A percentile compares a stretch with the other conserved stretches of the same genome.
phyloP scores from a whole-genome alignment of 768 basidiomycete genomes.

The Cystofilobasidium bisporidii region DNA sequence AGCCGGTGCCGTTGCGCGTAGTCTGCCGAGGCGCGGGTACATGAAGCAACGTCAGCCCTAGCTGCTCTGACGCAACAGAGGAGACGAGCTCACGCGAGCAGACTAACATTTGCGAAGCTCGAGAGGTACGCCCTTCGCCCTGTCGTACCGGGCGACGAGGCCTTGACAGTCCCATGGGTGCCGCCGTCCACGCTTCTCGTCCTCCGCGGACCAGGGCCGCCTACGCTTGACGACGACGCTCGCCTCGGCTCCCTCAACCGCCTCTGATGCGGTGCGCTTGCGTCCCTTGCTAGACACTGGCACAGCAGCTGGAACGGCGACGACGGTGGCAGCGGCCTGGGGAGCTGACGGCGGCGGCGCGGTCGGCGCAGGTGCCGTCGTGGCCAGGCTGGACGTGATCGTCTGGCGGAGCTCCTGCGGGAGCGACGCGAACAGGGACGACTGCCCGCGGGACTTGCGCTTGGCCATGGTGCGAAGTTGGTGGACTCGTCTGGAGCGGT shows the following conservation, averaged over 20 bases:
- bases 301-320: background rate
- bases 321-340: background rate
- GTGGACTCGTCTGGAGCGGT: background rate
- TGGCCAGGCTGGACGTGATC: slow-evolving; percentile 28
- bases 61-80: no score
- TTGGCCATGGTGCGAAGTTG: slow-evolving; percentile 3
- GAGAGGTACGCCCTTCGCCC: slow-evolving; percentile 59
- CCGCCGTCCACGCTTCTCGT: background rate
- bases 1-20: slow-evolving; percentile 72
- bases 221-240: slow-evolving; percentile 16
- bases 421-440: slow-evolving; percentile 34
- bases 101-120: slow-evolving; percentile 40
- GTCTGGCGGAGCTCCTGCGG: slow-evolving; percentile 32
- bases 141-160: slow-evolving; percentile 61
- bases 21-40: slow-evolving; percentile 46
- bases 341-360: background rate
- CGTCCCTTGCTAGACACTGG: no score
- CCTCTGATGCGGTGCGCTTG: slow-evolving; percentile 15
- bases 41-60: no score
- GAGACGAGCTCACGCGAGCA: no score
- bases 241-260: slow-evolving; percentile 1
- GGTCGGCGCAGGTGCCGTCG: slow-evolving; percentile 6
- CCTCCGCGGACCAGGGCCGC: slow-evolving; percentile 17
- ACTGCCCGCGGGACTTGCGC: slow-evolving; percentile 2
- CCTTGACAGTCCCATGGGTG: slow-evolving; percentile 54